Evolutionary conservation across 106 monocot species (phyloP).

Genomic region (Dioscorea dumetorum): DNA sequence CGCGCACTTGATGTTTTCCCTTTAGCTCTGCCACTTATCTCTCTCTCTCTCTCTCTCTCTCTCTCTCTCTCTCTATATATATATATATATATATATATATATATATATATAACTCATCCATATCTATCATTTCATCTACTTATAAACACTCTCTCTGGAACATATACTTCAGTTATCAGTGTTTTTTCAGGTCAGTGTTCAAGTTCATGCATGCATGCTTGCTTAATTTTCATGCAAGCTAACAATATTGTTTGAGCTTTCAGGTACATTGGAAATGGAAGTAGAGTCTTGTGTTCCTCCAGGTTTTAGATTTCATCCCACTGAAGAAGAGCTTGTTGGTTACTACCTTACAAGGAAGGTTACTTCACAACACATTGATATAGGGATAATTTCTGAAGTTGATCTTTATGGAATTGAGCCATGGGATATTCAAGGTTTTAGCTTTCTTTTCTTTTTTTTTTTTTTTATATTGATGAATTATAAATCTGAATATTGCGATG

Average conservation of each 20-base stretch:
- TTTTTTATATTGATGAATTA: not conserved
- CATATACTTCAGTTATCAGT: not conserved
- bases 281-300: conserved; percentile 87
- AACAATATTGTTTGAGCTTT: conserved; percentile 1
- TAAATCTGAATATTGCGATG: not conserved
- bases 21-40: not conserved
- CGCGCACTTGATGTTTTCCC: conserved; percentile 50
- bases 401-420: conserved; percentile 93
- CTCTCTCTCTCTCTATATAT: not conserved
- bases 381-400: conserved; percentile 69
- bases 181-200: too few relatives aligned
- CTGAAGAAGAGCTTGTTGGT: conserved; percentile 93
- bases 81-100: conserved; percentile 1
- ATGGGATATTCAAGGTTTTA: conserved; percentile 85
- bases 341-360: conserved; percentile 89
- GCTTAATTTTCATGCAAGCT: too few relatives aligned
- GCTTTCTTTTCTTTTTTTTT: too few relatives aligned
- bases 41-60: not conserved
- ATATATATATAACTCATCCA: not conserved
- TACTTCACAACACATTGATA: conserved; percentile 59
- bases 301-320: conserved; percentile 94
- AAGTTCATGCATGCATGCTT: too few relatives aligned
- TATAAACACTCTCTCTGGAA: too few relatives aligned
- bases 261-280: conserved; percentile 40
- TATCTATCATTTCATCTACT: not conserved